Base-by-base conservation (phyloP, 2,329 filamentous ascomycete genomes). In the Pseudofabraea citricarpa region DNA sequence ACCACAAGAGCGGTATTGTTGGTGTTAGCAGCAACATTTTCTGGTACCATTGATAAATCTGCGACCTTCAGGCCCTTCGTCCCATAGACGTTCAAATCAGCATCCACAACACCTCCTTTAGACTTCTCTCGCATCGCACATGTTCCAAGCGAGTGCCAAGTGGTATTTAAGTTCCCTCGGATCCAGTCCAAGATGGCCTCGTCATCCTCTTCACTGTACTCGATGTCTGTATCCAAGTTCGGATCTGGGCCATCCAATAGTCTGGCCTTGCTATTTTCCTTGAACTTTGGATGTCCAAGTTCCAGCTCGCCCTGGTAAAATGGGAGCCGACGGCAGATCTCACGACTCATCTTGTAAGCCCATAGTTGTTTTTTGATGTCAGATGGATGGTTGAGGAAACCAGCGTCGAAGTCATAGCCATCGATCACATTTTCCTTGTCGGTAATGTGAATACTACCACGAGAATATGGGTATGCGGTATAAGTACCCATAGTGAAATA, bases 291-390 rank as follows among this genome's bases (percentile, higher is more conserved):
- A 43, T 73, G 70, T 0, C 65, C 59, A 5, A 57, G 48, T 4
- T 63, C 57, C 3, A 71, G 27, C 52, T 75, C 68, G 54, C 77
- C 67, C 44, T 67, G 53, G 60, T 73, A 81, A 45, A 70, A 65
- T 2, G 68, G 60, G 55, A 77, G 74, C 12, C 78, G 73, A 3
- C 80, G 73, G 18, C 70, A 64, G 41, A 83, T 72, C 58, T 83
- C 79, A 3, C 82, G 76, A n/a, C 71, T 68, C 53, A 74, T 75
- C 61, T 85, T 85, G 65, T 85, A 85, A 1, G 66, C 71, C 79
- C 79, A 83, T 9, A 80, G 52, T 10, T 77, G 72, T 53, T 72
- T 77, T 56, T 74, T 74, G 21, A 82, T 23, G 54, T 84, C 80
- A n/a, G 78, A 59, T 2, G 63, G 52, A 41, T 82, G 73, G 4